Conservation (phyloP, 257 asterid species). For the Solanum etuberosum region DNA sequence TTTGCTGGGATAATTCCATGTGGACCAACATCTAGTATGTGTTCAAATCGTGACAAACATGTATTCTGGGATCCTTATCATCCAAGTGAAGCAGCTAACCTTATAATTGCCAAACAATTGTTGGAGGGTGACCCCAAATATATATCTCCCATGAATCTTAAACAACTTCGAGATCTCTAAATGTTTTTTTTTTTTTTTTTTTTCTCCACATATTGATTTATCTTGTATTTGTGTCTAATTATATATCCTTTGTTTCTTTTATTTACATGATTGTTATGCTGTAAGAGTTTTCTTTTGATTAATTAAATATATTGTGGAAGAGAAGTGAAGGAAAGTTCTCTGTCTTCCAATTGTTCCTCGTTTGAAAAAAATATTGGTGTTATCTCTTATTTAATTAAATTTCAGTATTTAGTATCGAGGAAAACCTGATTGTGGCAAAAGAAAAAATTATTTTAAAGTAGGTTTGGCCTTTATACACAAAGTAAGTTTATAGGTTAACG, state of each 20-base stretch:
- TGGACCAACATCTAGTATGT: constrained; percentile 76
- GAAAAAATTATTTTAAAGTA: background rate
- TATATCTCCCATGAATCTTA: constrained; percentile 59
- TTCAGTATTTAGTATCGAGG: background rate
- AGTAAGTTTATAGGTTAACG: background rate
- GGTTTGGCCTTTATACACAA: background rate
- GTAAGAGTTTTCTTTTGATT: background rate
- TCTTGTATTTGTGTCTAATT: background rate
- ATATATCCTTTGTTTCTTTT: background rate
- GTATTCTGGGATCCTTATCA: constrained; percentile 96
- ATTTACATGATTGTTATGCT: background rate
- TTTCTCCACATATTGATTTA: background rate
- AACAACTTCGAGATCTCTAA: constrained; percentile 63
- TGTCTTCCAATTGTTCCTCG: background rate
- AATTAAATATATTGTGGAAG: background rate
- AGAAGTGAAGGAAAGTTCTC: background rate
- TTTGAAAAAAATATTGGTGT: background rate
- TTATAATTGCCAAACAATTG: constrained; percentile 70
- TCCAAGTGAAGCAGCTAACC: constrained; percentile 84
- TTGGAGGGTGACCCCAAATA: constrained; percentile 56
- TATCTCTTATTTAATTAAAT: background rate
- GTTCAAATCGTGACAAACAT: constrained; percentile 59
- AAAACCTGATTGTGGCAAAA: background rate
- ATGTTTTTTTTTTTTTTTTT: background rate
- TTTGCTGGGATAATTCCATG: constrained; percentile 81